phyloP scores from a whole-genome alignment of 1,139 yeast species.

The Suhomyces maxii region DNA sequence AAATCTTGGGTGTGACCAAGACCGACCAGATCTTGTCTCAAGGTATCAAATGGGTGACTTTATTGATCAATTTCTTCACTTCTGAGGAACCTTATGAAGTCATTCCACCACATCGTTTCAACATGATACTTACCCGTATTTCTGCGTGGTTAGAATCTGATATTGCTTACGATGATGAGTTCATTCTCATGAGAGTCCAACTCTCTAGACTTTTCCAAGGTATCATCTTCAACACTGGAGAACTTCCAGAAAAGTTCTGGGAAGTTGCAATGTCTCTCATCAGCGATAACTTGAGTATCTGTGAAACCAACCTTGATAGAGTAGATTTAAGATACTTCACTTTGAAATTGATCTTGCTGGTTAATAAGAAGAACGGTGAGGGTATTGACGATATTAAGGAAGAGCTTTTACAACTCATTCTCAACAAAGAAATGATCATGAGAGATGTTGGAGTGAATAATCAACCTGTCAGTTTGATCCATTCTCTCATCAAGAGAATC shows the following conservation, averaged over 20 bases:
- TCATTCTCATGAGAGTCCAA: conserved; percentile 51
- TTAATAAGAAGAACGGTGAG: conserved; percentile 23
- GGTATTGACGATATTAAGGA: conserved; percentile 22
- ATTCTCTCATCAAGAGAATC: conserved; percentile 34
- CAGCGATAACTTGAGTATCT: conserved; percentile 52
- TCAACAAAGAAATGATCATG: conserved; percentile 24
- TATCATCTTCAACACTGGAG: conserved; percentile 16
- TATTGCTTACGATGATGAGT: conserved; percentile 56
- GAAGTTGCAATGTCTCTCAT: conserved; percentile 41
- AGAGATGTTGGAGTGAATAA: conserved; percentile 17
- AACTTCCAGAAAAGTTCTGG: conserved; percentile 33
- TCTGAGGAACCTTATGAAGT: conserved; percentile 35
- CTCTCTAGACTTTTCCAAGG: conserved; percentile 49
- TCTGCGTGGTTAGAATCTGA: conserved; percentile 62
- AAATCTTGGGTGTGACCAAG: conserved; percentile 54
- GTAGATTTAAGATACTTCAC: conserved; percentile 50
- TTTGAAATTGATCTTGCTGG: conserved; percentile 41
- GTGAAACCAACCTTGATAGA: conserved; percentile 36
- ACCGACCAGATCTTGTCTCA: conserved; percentile 34
- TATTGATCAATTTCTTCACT: conserved; percentile 51
- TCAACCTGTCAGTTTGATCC: conserved; percentile 36
- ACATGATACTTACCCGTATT: conserved; percentile 57
- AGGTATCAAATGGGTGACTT: conserved; percentile 49
- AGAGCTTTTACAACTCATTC: conserved; percentile 41
- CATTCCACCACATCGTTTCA: conserved; percentile 59